Evolutionary conservation across 257 asterid genomes (phyloP), one percentile per base, ranked within the genome.

Genomic region (Asclepias syriaca): DNA sequence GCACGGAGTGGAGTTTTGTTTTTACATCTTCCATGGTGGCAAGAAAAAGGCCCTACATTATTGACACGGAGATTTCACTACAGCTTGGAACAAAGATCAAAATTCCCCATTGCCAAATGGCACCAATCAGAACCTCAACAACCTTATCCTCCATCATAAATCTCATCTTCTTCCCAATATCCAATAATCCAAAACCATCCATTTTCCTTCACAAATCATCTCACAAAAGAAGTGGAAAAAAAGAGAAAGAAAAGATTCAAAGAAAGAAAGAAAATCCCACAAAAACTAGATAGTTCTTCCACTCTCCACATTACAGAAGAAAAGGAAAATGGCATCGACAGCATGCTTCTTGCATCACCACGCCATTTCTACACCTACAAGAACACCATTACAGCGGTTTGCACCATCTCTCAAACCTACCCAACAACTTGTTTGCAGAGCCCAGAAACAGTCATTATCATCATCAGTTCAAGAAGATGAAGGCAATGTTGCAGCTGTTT

Each of bases 261-360:
- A 24, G 46, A 22, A 13, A 39, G 24, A 37, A 65, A 55, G 69
- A 75, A 54, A 46, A 46, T 12, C 59, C 10, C 70, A 22, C 29
- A 59, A 34, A 54, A 65, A n/a, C 70, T n/a, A 59, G 19, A 49
- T 51, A 58, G 45, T 57, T 43, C 58, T 21, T 21, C 72, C 77
- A 43, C 66, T 43, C 59, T 21, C 74, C 70, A 63, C 59, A n/a
- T 43, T 24, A 53, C 70, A 55, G 68, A 66, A 73, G 69, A 24
- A 40, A 29, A 8, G 34, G 39, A 43, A 40, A 81, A 91, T 91
- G 97, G 96, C 96, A 22, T 83, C 93, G 40, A 81, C 96, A 70
- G 81, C 89, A 40, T 93, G 90, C 75, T 87, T 88, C 90, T 82
- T 86, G 84, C 91, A 83, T 79, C 87, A 87, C 73, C 84, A 79